A percentile compares a stretch with the other conserved stretches of the same genome.
These are phyloP conservation scores for Suillus discolor DNA, from an alignment of 768 basidiomycete species.

Conservation along the genomic window DNA sequence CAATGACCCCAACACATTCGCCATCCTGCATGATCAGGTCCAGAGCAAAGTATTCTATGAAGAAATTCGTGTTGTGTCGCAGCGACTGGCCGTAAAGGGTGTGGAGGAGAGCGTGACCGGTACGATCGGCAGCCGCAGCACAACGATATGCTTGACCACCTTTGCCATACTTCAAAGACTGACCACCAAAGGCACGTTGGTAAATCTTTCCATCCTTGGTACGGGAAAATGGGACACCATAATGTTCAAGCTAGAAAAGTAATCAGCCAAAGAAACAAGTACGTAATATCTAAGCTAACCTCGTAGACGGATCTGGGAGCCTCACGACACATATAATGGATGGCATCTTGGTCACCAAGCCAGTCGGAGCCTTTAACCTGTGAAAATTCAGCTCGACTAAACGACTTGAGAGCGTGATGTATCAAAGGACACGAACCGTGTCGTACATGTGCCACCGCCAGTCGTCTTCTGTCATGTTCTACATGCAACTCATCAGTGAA, in stretches of 20 bases:
- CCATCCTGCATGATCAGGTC: conserved; percentile 99
- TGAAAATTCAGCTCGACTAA: conserved; percentile 15
- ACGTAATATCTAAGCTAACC: conserved; percentile 42
- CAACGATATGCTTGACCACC: conserved; percentile 99
- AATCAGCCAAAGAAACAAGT: conserved; percentile 2
- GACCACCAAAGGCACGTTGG: conserved; percentile 98
- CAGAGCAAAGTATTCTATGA: conserved; percentile 99
- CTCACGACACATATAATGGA: conserved; percentile 99
- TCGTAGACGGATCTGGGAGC: conserved; percentile 93
- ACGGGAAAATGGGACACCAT: conserved; percentile 97
- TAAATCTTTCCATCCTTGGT: conserved; percentile 99
- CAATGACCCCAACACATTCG: conserved; percentile 98
- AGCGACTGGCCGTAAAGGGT: conserved; percentile 99
- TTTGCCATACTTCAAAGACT: conserved; percentile 95
- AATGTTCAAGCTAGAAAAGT: conserved; percentile 87
- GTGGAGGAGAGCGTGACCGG: conserved; percentile 97
- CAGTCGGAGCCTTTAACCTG: conserved; percentile 99
- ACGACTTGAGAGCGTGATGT: conserved; percentile 9
- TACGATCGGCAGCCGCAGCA: conserved; percentile 97
- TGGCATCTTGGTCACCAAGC: conserved; percentile 99
- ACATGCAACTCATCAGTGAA: conserved; percentile 14
- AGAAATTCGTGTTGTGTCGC: conserved; percentile 99
- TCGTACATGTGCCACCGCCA: conserved; percentile 99
- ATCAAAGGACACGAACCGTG: conserved; percentile 56
- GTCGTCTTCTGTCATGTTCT: conserved; percentile 99